Base-by-base conservation (phyloP, 2,329 filamentous ascomycete genomes). In the Pseudogymnoascus verrucosus region DNA sequence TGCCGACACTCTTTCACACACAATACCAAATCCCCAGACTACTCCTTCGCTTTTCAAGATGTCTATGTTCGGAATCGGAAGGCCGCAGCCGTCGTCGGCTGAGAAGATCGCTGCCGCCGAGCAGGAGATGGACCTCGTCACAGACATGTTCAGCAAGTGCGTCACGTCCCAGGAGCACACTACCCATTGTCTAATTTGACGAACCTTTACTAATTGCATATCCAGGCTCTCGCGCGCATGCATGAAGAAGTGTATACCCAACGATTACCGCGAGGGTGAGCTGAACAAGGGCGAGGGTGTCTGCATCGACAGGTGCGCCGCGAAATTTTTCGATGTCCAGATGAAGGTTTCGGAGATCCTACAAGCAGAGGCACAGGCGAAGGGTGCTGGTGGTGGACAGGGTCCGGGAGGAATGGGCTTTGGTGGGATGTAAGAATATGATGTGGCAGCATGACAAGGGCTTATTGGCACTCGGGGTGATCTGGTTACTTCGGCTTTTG, bases 261-360 rank as follows among this genome's bases (percentile, higher is more conserved):
- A 81, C 73, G 87, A 93, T 72, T 99, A 98, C 86, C 91, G 92
- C 76, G 95, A 99, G 81, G 87, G 85, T 76, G 93, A 99, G 72
- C 87, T 99, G 73, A 96, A 97, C 86, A 99, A 99, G 82, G 96
- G 93, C 83, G 95, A 99, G 80, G 92, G 89, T 70, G 95, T 99
- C 71, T 99, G 96, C 81, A 87, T 99, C 71, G 95, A 99, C 80
- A 91, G 95, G 74, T 99, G 96, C 80, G 90, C 96, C 64, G 85
- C 90, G 74, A 99, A 99, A 82, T 99, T 98, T 82, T 97, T 99
- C 80, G 93, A 98, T 72, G 93, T 96, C 73, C 96, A 96, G 77
- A 87, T 96, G 82, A 98, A 97, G 82, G 91, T 98, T 65, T 93
- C 90, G 73, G 93, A 98, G 80, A 91, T 96, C 80, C 92, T 98